A percentile compares a stretch with the other conserved stretches of the same genome.
Evolutionary conservation across 805 yeast species (phyloP).

Genomic region (Metschnikowia arizonensis): DNA sequence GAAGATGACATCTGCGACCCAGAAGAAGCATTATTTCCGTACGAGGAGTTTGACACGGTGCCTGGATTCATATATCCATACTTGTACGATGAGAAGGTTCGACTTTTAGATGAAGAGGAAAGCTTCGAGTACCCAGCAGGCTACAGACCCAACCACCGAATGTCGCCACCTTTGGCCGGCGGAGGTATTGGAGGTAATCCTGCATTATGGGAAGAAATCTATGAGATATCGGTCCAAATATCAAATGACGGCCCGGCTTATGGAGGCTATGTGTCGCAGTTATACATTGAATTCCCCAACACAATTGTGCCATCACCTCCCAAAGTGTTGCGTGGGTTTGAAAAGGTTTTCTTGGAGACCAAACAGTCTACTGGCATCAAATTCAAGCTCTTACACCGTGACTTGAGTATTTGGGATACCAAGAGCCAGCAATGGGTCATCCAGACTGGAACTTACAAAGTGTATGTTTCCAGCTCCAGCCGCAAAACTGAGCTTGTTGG

Average conservation of each 20-base stretch:
- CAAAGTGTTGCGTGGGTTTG: slow-evolving; percentile 52
- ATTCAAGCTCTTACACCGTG: slow-evolving; percentile 48
- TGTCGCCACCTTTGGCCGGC: slow-evolving; percentile 37
- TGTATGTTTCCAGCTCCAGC: slow-evolving; percentile 49
- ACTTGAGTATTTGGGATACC: slow-evolving; percentile 55
- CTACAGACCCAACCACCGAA: slow-evolving; percentile 32
- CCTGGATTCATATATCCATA: slow-evolving; percentile 59
- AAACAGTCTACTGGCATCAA: slow-evolving; percentile 35
- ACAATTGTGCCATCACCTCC: slow-evolving; percentile 49
- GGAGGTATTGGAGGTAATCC: slow-evolving; percentile 62
- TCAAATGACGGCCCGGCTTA: slow-evolving; percentile 43
- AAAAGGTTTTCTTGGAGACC: slow-evolving; percentile 45
- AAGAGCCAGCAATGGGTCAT: slow-evolving; percentile 55
- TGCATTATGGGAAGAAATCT: slow-evolving; percentile 52
- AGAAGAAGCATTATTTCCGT: slow-evolving; percentile 51
- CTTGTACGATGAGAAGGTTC: slow-evolving; percentile 35
- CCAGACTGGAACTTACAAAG: slow-evolving; percentile 50
- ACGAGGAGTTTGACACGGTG: slow-evolving; percentile 47
- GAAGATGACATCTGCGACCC: slow-evolving; percentile 52
- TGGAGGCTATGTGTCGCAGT: slow-evolving; percentile 50
- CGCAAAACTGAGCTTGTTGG: slow-evolving; percentile 45
- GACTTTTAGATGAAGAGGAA: slow-evolving; percentile 34
- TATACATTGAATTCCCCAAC: slow-evolving; percentile 51
- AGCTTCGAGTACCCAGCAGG: slow-evolving; percentile 38
- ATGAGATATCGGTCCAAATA: slow-evolving; percentile 43